These are phyloP conservation scores for Alectoria sarmentosa DNA, from an alignment of 495 filamentous ascomycete species.

Conservation along the genomic window DNA sequence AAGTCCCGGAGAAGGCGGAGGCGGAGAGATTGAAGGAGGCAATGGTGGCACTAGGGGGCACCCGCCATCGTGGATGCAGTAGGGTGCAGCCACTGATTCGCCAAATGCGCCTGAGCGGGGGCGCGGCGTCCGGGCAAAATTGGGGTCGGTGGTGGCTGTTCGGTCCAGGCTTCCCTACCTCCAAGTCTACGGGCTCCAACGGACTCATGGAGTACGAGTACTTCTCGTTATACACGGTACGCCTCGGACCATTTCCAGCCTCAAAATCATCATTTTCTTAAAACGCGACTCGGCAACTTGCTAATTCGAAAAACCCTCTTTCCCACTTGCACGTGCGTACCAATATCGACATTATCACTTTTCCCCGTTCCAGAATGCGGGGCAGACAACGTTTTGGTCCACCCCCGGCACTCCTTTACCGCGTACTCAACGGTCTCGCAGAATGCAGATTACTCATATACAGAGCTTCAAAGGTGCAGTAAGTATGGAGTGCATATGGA, in stretches of 20 bases:
- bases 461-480: neutral
- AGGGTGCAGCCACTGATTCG: conserved; percentile 1
- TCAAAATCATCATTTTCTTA: neutral
- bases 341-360: neutral
- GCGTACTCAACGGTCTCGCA: neutral
- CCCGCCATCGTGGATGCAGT: neutral
- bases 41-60: neutral
- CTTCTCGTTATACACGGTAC: neutral
- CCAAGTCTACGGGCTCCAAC: neutral
- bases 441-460: neutral
- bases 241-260: neutral
- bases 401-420: neutral
- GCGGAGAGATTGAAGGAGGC: neutral
- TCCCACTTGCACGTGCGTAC: neutral
- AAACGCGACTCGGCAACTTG: neutral
- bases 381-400: neutral
- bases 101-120: conserved; percentile 2
- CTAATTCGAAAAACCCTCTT: neutral
- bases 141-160: neutral
- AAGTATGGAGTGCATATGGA: neutral
- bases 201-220: neutral
- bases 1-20: conserved; percentile 1
- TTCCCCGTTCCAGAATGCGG: neutral
- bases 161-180: neutral
- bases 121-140: neutral